A percentile compares a stretch with the other conserved stretches of the same genome.
phyloP scores from a whole-genome alignment of 129 eudicot genomes.

The Mikania micrantha region DNA sequence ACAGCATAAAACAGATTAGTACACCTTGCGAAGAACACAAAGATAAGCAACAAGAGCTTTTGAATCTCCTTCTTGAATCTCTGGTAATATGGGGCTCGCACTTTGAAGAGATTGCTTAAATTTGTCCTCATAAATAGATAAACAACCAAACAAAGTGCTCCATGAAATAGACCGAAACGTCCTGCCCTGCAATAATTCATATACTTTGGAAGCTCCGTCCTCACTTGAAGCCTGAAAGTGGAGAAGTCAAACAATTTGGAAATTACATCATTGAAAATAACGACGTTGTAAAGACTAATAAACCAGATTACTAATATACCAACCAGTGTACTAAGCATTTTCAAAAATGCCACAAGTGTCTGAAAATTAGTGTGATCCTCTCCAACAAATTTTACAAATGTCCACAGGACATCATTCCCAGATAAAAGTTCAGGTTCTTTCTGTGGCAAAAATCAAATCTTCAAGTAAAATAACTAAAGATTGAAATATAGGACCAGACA shows the following conservation, averaged over 20 bases:
- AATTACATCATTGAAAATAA: slow-evolving; percentile 1
- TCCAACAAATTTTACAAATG: slow-evolving; percentile 91
- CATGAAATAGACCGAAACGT: slow-evolving; percentile 82
- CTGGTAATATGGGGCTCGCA: slow-evolving; percentile 66
- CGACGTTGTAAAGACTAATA: neutral
- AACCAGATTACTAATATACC: slow-evolving; percentile 5
- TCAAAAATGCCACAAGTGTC: slow-evolving; percentile 94
- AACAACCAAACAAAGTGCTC: slow-evolving; percentile 81
- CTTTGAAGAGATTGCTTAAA: slow-evolving; percentile 71
- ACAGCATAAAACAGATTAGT: too few species aligned
- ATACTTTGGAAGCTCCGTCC: slow-evolving; percentile 89
- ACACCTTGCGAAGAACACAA: slow-evolving; percentile 82
- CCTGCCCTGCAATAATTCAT: slow-evolving; percentile 77
- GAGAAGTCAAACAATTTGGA: slow-evolving; percentile 3
- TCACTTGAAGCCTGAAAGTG: slow-evolving; percentile 66
- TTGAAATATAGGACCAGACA: neutral
- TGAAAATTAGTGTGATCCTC: slow-evolving; percentile 95
- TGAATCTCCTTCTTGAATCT: slow-evolving; percentile 95
- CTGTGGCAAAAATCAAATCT: slow-evolving; percentile 32
- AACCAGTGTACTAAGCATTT: slow-evolving; percentile 89
- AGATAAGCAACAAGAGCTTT: slow-evolving; percentile 91
- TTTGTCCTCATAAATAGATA: slow-evolving; percentile 82
- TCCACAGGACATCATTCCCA: slow-evolving; percentile 94
- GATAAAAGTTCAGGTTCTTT: slow-evolving; percentile 91
- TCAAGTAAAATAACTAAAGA: slow-evolving; percentile 2